A percentile compares a stretch with the other conserved stretches of the same genome.
phyloP scores from a whole-genome alignment of 352 stramenopile genomes.

The Plasmopara viticola region DNA sequence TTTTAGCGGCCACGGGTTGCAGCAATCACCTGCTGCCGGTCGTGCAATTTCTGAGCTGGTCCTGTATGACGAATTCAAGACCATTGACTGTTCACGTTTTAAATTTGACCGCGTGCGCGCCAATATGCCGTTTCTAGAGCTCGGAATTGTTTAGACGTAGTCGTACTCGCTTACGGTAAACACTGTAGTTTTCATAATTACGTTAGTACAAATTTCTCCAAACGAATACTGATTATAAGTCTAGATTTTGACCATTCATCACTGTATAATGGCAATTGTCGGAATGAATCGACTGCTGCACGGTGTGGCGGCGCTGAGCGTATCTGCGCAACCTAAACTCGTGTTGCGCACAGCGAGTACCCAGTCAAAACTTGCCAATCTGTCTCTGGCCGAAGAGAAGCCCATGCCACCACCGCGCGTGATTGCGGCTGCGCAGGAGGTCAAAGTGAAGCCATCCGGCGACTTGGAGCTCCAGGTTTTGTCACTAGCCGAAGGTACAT shows the following conservation, averaged over 20 bases:
- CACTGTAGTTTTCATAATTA: too few relatives aligned
- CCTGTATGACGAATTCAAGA: slow-evolving; percentile 59
- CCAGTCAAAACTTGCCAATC: slow-evolving; percentile 42
- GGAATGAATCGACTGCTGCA: slow-evolving; percentile 55
- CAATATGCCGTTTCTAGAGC: slow-evolving; percentile 68
- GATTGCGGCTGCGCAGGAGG: slow-evolving; percentile 49
- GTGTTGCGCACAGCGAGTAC: slow-evolving; percentile 27
- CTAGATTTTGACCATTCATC: background rate
- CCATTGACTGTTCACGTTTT: slow-evolving; percentile 68
- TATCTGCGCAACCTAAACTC: slow-evolving; percentile 41
- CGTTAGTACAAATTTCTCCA: too few relatives aligned
- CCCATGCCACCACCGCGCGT: slow-evolving; percentile 55
- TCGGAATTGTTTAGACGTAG: slow-evolving; percentile 56
- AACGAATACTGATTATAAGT: too few relatives aligned
- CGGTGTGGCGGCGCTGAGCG: slow-evolving; percentile 45
- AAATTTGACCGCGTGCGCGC: slow-evolving; percentile 59
- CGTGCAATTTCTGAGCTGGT: slow-evolving; percentile 75
- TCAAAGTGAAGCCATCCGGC: slow-evolving; percentile 44
- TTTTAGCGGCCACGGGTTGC: slow-evolving; percentile 77
- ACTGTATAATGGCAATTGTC: slow-evolving; percentile 19
- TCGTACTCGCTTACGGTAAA: too few relatives aligned
- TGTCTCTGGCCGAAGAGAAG: slow-evolving; percentile 72
- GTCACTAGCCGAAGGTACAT: slow-evolving; percentile 38
- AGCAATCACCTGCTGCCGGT: slow-evolving; percentile 72
- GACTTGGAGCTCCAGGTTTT: slow-evolving; percentile 67